A percentile compares a stretch with the other conserved stretches of the same genome.
Evolutionary conservation across 129 eudicot genomes (phyloP).

Genomic region (Flaveria sonorensis): DNA sequence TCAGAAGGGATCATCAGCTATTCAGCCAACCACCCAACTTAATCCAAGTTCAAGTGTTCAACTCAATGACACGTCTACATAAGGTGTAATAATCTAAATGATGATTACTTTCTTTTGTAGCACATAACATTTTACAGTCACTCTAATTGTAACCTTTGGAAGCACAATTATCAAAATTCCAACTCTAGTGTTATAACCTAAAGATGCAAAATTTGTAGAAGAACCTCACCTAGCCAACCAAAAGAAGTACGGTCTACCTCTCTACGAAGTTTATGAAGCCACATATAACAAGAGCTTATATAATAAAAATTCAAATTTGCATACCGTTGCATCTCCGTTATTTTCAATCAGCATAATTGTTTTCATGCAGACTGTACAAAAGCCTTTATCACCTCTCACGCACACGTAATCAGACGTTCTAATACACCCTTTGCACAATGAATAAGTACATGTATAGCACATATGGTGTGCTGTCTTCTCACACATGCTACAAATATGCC

Average conservation of each 20-base stretch:
- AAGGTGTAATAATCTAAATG: neutral
- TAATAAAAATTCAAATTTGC: constrained; percentile 9
- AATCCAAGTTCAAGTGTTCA: neutral
- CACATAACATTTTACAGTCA: neutral
- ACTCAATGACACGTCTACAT: neutral
- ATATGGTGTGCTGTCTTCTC: constrained; percentile 72
- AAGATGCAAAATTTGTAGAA: neutral
- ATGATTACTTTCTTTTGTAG: neutral
- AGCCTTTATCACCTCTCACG: constrained; percentile 94
- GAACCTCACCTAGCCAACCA: neutral
- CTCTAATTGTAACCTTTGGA: constrained; percentile 2
- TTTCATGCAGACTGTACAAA: constrained; percentile 84
- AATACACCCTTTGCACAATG: constrained; percentile 87
- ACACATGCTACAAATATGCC: constrained; percentile 94
- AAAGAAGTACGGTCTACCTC: neutral
- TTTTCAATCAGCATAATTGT: constrained; percentile 88
- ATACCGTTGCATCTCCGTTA: constrained; percentile 66
- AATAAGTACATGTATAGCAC: constrained; percentile 96
- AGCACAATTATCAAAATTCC: neutral
- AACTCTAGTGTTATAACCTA: neutral
- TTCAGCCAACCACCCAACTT: neutral
- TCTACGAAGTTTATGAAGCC: neutral
- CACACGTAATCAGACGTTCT: constrained; percentile 69
- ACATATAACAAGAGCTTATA: constrained; percentile 12
- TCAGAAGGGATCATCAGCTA: neutral